phyloP scores from a whole-genome alignment of 106 monocot genomes.

The Platanthera zijinensis region DNA sequence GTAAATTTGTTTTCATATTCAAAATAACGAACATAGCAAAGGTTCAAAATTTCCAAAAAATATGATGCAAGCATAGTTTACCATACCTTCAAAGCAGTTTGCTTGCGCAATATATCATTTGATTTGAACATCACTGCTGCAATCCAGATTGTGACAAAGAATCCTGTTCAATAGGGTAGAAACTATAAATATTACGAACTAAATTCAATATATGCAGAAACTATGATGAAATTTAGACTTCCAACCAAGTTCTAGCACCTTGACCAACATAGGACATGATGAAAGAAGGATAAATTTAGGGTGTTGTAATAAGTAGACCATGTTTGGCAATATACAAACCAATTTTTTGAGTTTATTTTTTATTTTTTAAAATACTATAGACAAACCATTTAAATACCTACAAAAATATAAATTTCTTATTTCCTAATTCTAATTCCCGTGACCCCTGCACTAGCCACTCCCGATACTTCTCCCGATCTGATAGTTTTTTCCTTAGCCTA shows the following conservation, averaged over 20 bases:
- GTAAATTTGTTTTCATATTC: conserved; percentile 1
- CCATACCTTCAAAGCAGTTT: conserved; percentile 88
- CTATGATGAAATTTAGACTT: background rate
- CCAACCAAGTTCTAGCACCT: background rate
- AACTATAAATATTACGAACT: background rate
- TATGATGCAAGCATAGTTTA: background rate
- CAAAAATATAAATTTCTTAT: too few species aligned
- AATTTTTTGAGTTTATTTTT: too few species aligned
- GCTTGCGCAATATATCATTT: conserved; percentile 87
- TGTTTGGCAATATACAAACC: too few species aligned
- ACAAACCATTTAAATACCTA: too few species aligned
- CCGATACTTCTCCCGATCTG: too few species aligned
- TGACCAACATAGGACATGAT: background rate
- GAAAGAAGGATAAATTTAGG: background rate
- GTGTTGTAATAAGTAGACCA: too few species aligned
- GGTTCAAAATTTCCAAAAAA: background rate
- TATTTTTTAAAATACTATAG: too few species aligned
- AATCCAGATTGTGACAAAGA: conserved; percentile 95
- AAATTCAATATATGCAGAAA: background rate
- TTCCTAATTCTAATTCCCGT: too few species aligned
- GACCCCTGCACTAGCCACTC: too few species aligned
- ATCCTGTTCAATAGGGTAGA: conserved; percentile 43
- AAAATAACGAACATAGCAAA: background rate
- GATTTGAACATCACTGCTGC: conserved; percentile 97
- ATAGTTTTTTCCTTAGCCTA: too few species aligned